Percentiles rank a stretch among this genome's conserved stretches.
Conservation (phyloP, 805 yeast genomes). For the Hanseniaspora opuntiae region DNA sequence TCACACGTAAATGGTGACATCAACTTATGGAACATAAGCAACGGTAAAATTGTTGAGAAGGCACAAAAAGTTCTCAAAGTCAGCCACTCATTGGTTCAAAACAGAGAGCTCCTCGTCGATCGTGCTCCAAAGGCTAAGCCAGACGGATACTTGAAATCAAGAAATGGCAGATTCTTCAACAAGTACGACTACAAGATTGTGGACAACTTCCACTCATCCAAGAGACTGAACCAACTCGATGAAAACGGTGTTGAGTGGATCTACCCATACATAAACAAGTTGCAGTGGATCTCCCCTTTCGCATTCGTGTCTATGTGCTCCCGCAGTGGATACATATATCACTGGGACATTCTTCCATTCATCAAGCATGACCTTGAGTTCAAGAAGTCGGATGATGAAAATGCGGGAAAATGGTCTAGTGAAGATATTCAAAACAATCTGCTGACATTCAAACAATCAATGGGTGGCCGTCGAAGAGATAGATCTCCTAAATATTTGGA, state of each 20-base stretch:
- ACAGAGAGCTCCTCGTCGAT: slow-evolving; percentile 8
- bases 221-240: slow-evolving; percentile 3
- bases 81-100: slow-evolving; percentile 4
- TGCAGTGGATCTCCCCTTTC: not conserved
- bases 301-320: slow-evolving; percentile 3
- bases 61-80: not conserved
- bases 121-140: not conserved
- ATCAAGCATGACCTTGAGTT: not conserved
- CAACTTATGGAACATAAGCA: slow-evolving; percentile 3
- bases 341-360: slow-evolving; percentile 2
- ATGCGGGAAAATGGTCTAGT: not conserved
- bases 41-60: not conserved
- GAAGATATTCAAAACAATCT: not conserved
- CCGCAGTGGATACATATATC: slow-evolving; percentile 8
- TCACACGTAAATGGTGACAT: slow-evolving; percentile 7
- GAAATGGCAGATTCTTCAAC: not conserved
- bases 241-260: slow-evolving; percentile 12
- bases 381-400: not conserved
- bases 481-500: slow-evolving; percentile 8
- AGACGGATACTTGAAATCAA: no score
- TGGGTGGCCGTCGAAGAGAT: slow-evolving; percentile 10
- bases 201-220: slow-evolving; percentile 1
- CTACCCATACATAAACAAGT: slow-evolving; percentile 3
- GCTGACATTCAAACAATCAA: slow-evolving; percentile 1
- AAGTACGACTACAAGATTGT: slow-evolving; percentile 1